phyloP scores from a whole-genome alignment of 441 rosid genomes.

The Euphorbia celastroides region DNA sequence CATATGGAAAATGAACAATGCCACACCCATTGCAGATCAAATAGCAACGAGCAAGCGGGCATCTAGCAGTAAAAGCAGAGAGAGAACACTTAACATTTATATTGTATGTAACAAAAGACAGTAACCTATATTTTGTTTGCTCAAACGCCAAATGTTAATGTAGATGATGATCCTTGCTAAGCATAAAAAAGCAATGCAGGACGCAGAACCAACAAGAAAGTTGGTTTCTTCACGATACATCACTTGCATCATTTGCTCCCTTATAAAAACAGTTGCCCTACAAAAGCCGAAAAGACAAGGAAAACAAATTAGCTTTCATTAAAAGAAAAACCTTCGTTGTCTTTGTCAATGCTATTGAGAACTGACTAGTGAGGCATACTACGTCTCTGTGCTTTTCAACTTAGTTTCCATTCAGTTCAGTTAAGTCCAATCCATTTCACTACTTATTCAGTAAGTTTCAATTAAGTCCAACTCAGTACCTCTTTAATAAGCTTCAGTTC shows the following conservation, averaged over 20 bases:
- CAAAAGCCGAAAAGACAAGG: neutral
- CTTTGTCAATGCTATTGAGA: too few species aligned
- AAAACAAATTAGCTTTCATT: neutral
- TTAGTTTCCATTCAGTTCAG: too few species aligned
- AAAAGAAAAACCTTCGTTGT: too few species aligned
- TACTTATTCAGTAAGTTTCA: too few species aligned
- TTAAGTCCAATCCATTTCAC: too few species aligned
- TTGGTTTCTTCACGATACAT: conserved; percentile 34
- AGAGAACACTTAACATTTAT: too few species aligned
- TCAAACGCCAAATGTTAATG: neutral
- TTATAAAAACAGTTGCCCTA: conserved; percentile 25
- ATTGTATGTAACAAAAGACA: neutral
- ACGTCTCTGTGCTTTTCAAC: too few species aligned
- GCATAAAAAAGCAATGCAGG: conserved; percentile 40
- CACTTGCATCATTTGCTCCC: conserved; percentile 40
- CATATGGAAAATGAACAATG: neutral
- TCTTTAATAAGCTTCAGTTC: too few species aligned
- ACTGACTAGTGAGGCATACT: too few species aligned
- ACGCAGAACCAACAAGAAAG: conserved; percentile 43
- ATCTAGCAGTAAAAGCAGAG: neutral
- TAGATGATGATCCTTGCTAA: neutral
- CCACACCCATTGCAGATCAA: neutral
- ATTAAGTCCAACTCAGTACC: too few species aligned
- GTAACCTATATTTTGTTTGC: neutral
- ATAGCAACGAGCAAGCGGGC: neutral